Base-by-base conservation (phyloP, 2,329 filamentous ascomycete species). In the Aspergillus sp. region DNA sequence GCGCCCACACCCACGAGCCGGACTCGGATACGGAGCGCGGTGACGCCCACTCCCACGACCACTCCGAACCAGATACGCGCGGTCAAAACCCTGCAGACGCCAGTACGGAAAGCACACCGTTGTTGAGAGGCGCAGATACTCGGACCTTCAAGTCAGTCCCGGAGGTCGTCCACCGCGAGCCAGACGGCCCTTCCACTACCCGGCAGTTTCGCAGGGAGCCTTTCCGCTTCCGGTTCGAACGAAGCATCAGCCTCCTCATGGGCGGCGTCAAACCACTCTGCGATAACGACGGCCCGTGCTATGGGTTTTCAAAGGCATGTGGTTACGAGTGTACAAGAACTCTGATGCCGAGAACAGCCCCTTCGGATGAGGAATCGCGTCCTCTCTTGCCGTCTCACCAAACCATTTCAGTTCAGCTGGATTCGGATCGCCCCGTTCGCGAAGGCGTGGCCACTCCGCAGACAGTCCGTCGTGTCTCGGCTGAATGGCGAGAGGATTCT, bases 281-380 rank as follows among this genome's bases (percentile, higher is more conserved):
- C 43, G 71, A 76, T 39, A 67, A 72, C 33, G 58, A 68, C 32
- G 75, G 73, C 0, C 71, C 73, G 12, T 80, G 76, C 42, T 74
- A 72, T 43, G 76, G 76, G 0, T 72, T 72, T 42, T 74, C 72
- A 3, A 72, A 78, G 42, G 67, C 72, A 1, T 80, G 75, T 45
- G 74, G 75, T 1, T 61, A 64, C 15, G 73, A 78, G 38, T 79
- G 75, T 51, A 72, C 74, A 44, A 75, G 72, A 49, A 51, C 58
- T 3, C 47, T 58, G 12, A 42, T 31, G 5, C 25, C 45, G 5
- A 40, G 37, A 15, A 19, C 37, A 2, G 12, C 30, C 15, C 35
- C 27, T 24, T n/a, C 34, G 12, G 37, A 45, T 31, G 47, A 49
- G 8, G 34, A 36, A 17, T 27, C 34, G 5, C 45, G 32, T 15